Evolutionary conservation across 768 basidiomycete genomes (phyloP).

Genomic region (Phallus indusiatus): DNA sequence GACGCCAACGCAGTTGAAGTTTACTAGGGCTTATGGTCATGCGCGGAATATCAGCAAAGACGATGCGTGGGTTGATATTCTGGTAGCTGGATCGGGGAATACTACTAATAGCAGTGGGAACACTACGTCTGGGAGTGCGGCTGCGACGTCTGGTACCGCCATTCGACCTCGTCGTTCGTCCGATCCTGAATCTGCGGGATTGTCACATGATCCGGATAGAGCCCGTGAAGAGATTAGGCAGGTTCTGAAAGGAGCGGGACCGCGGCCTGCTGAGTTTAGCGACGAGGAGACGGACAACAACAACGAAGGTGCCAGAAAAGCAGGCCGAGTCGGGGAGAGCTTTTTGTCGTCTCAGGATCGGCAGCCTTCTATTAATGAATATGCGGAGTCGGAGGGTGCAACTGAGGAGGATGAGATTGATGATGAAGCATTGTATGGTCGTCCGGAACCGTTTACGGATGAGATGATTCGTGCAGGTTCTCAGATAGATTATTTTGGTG

Average conservation of each 20-base stretch:
- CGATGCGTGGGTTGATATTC: constrained; percentile 84
- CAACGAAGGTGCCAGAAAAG: constrained; percentile 26
- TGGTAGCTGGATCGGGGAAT: constrained; percentile 46
- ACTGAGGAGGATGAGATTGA: neutral
- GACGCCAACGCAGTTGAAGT: constrained; percentile 31
- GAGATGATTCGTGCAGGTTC: neutral
- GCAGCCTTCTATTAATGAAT: neutral
- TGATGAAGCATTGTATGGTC: constrained; percentile 1
- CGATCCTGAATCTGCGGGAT: constrained; percentile 13
- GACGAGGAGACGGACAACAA: constrained; percentile 59
- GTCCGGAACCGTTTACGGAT: neutral
- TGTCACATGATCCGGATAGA: constrained; percentile 52
- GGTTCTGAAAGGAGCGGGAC: constrained; percentile 31
- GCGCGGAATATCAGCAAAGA: constrained; percentile 36
- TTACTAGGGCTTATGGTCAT: constrained; percentile 26
- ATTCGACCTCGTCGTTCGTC: neutral
- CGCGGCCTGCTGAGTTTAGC: constrained; percentile 15
- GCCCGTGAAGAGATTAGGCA: constrained; percentile 66
- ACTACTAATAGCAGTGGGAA: too few species aligned
- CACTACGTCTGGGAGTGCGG: neutral
- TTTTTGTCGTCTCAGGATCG: neutral
- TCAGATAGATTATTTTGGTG: neutral
- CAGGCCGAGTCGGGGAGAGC: neutral
- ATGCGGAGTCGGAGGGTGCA: too few species aligned
- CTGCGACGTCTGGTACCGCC: neutral